Base-by-base conservation (phyloP, 2,329 filamentous ascomycete genomes). In the Aspergillus vadensis region DNA sequence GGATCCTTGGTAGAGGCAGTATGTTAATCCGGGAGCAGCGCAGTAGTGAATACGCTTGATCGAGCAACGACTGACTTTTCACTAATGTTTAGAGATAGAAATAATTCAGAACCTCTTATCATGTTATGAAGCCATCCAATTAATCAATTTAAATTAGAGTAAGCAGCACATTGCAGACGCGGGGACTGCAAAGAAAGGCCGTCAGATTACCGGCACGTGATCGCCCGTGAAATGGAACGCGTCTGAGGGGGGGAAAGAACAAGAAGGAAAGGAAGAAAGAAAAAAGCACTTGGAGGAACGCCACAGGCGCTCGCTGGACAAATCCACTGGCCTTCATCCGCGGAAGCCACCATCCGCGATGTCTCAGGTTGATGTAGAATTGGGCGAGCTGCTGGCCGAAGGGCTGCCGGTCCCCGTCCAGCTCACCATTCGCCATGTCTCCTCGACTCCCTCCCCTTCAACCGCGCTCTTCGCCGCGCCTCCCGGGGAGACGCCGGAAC, bases 381-480 rank as follows among this genome's bases (percentile, higher is more conserved):
- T 79, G 66, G 72, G 69, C 58, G 77, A 82, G 63, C 74, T 81
- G 57, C 78, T 88, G 61, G 79, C 82, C 48, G 79, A 80, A 55
- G 80, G 77, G 55, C 76, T 88, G 48, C 84, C 85, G 25, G 74
- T 80, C 55, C 79, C 79, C 60, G 79, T 82, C 65, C 74, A 77
- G 51, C 90, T 96, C 73, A 88, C 83, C 65, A 83, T 94, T 70
- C 89, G 96, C 75, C 94, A 99, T 79, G 80, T 97, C 67, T 96
- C 92, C 23, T 96, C 93, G 5, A 90, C 91, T 14, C 91, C 94
- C 5, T 88, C 87, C 36, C 83, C 83, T 72, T 89, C 88, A 63
- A 84, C 88, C 8, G 85, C 94, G 15, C 85, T 99, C 47, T 97
- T 90, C 78, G 88, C 91, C 38, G 85, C 93, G 36, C 88, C 91